These are phyloP conservation scores for Collybiopsis luxurians DNA, from an alignment of 768 basidiomycete species.

Conservation along the genomic window DNA sequence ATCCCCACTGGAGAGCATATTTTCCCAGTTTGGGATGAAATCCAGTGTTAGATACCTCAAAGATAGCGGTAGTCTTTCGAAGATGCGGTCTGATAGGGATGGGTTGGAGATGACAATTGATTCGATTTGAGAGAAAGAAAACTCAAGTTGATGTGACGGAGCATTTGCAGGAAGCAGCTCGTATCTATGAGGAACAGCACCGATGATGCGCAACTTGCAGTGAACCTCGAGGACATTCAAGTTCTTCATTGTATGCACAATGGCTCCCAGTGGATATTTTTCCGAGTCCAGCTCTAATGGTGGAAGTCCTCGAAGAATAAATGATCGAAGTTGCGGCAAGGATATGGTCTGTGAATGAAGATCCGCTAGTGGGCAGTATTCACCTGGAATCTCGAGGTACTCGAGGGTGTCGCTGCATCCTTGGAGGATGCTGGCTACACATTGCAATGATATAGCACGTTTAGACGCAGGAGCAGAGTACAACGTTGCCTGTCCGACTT, in stretches of 20 bases:
- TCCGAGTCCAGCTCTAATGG: not conserved
- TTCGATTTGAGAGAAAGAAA: slow-evolving; percentile 4
- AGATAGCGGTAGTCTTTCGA: not conserved
- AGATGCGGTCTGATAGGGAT: slow-evolving; percentile 1
- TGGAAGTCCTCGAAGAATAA: slow-evolving; percentile 2
- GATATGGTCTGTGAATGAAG: not conserved
- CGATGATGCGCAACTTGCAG: slow-evolving; percentile 2
- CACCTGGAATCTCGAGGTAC: slow-evolving; percentile 5
- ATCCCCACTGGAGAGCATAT: slow-evolving; percentile 8
- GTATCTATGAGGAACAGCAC: slow-evolving; percentile 4
- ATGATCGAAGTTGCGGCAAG: not conserved
- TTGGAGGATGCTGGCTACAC: slow-evolving; percentile 1
- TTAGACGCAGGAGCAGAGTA: not conserved
- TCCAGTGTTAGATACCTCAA: not conserved
- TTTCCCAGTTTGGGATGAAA: slow-evolving; percentile 9
- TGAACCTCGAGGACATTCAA: slow-evolving; percentile 2
- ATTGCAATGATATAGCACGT: not conserved
- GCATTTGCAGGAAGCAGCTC: slow-evolving; percentile 4
- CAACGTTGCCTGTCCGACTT: not conserved
- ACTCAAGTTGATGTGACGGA: not conserved
- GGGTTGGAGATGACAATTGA: slow-evolving; percentile 1
- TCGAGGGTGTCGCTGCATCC: slow-evolving; percentile 2
- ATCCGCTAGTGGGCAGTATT: slow-evolving; percentile 1
- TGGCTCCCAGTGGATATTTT: slow-evolving; percentile 4
- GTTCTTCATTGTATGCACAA: slow-evolving; percentile 1